These are phyloP conservation scores for Leishmania turanica DNA, from an alignment of 208 protist genomes.

Conservation along the genomic window DNA sequence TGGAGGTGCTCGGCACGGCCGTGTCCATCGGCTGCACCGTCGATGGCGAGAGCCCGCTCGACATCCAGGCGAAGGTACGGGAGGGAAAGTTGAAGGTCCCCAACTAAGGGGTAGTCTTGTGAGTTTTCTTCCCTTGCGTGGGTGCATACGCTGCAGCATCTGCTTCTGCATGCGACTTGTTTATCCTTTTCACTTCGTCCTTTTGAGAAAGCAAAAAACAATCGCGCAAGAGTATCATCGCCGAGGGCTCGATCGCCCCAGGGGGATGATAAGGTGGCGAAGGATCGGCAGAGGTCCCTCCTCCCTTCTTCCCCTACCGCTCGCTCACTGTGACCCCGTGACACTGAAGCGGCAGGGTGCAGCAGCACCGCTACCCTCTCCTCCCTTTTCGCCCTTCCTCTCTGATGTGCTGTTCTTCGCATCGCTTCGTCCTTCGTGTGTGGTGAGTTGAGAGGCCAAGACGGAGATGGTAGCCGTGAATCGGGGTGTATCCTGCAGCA, in stretches of 20 bases:
- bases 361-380: neutral
- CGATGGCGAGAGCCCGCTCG: conserved; percentile 94
- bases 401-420: neutral
- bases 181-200: conserved; percentile 22
- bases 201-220: conserved; percentile 17
- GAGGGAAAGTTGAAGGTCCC: conserved; percentile 94
- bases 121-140: neutral
- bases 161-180: conserved; percentile 2
- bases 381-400: neutral
- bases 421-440: neutral
- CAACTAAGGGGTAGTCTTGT: conserved; percentile 35
- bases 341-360: neutral
- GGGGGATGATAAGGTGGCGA: neutral
- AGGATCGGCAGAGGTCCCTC: neutral
- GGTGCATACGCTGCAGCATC: neutral
- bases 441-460: neutral
- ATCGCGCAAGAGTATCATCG: neutral
- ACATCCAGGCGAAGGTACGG: conserved; percentile 94
- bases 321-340: neutral
- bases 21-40: conserved; percentile 99
- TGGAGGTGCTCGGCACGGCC: conserved; percentile 99
- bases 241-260: neutral
- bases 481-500: neutral
- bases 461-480: neutral
- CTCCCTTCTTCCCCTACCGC: conserved; percentile 1